Evolutionary conservation across 2,329 filamentous ascomycete species (phyloP).

Genomic region (Ilyonectria sp.): DNA sequence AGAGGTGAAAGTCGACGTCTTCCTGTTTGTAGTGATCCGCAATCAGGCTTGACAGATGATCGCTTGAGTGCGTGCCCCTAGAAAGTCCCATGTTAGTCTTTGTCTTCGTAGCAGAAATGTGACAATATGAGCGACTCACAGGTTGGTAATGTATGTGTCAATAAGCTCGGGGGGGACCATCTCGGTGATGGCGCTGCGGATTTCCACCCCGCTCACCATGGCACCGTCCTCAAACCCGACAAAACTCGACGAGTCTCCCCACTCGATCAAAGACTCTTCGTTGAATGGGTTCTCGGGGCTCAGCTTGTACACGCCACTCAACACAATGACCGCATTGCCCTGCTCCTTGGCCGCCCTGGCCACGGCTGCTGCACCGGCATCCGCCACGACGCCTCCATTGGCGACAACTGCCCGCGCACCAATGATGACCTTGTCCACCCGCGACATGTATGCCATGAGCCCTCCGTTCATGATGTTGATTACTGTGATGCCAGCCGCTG

Average conservation of each 20-base stretch:
- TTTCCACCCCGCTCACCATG: slow-evolving; percentile 82
- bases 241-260: slow-evolving; percentile 84
- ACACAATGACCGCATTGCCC: slow-evolving; percentile 87
- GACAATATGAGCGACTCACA: slow-evolving; percentile 57
- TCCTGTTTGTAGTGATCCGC: slow-evolving; percentile 83
- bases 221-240: slow-evolving; percentile 85
- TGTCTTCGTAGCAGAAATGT: not conserved
- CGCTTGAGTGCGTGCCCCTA: slow-evolving; percentile 78
- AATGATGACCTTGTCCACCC: slow-evolving; percentile 95
- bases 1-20: slow-evolving; percentile 75
- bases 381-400: slow-evolving; percentile 88
- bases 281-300: slow-evolving; percentile 91
- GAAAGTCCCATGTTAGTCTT: slow-evolving; percentile 15
- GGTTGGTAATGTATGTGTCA: slow-evolving; percentile 88
- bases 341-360: slow-evolving; percentile 88
- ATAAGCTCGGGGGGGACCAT: slow-evolving; percentile 84
- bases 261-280: slow-evolving; percentile 86
- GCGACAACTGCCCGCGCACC: slow-evolving; percentile 89
- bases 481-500: slow-evolving; percentile 83
- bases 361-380: slow-evolving; percentile 86
- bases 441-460: slow-evolving; percentile 93
- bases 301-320: slow-evolving; percentile 94
- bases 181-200: slow-evolving; percentile 86
- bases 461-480: slow-evolving; percentile 89
- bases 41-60: slow-evolving; percentile 81